Evolutionary conservation across 2,329 filamentous ascomycete genomes (phyloP), one percentile per base, ranked within the genome.

Genomic region (Aspergillus udagawae): DNA sequence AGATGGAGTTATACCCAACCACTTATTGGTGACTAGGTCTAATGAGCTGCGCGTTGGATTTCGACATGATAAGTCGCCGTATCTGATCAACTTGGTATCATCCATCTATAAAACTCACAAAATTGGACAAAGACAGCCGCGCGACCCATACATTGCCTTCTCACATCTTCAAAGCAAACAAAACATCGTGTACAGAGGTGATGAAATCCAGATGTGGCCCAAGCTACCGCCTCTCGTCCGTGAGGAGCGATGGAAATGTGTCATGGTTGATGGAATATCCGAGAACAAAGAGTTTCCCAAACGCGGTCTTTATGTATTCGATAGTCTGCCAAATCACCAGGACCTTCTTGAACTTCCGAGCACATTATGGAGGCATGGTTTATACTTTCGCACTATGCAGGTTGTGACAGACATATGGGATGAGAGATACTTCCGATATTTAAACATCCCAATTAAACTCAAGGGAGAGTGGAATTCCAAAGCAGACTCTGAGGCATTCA

Each of bases 61-160:
- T 47, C 51, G 41, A 53, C 23, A 28, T 2, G 51, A 53, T 9
- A 53, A 53, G 21, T 53, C 51, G n/a, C 25, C 51, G 25, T 38
- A 44, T 23, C 51, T 53, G n/a, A 53, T 47, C 23, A n/a, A n/a
- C n/a, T 28, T 25, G 20, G 51, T 53, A 42, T 2, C 25, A 8
- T 45, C 38, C 25, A 41, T 53, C 28, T 53, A 53, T 17, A 20
- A 29, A 47, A 23, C 20, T n/a, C 51, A 53, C 51, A 53, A 53
- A 25, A 53, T 53, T 47, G 51, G 51, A 21, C 51, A 45, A 45
- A 23, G 51, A 53, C 21, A 53, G 38, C 51, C 51, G 2, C 38
- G 25, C 12, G 51, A 53, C 20, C 12, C 41, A 4, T 53, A 53
- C 45, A 14, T 53, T 8, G 23, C 21, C 1, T 45, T 45, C 17